Percentiles rank a stretch among this genome's conserved stretches.
Evolutionary conservation across 192 early-diverging fungal genomes (phyloP).

Genomic region (Gryganskiella cystojenkinii): DNA sequence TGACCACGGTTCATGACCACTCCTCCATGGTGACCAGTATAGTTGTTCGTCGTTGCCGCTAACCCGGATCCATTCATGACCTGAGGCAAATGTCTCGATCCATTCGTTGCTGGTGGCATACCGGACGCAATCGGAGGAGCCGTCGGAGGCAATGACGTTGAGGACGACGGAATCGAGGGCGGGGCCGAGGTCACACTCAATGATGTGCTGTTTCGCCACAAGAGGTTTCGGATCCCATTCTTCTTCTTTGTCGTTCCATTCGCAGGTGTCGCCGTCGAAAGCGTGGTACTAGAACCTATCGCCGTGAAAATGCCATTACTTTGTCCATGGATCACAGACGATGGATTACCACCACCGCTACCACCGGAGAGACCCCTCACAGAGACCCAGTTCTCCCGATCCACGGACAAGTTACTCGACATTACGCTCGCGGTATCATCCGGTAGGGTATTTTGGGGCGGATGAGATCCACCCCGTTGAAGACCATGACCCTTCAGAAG

Average conservation of each 20-base stretch:
- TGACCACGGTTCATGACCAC: no score
- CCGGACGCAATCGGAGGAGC: background rate
- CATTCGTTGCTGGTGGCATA: background rate
- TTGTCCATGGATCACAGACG: no score
- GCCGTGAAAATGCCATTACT: no score
- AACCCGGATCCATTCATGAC: conserved; percentile 23
- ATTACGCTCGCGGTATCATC: conserved; percentile 46
- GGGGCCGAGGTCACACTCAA: conserved; percentile 29
- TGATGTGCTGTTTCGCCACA: conserved; percentile 45
- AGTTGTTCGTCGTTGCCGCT: no score
- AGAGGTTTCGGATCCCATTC: conserved; percentile 24
- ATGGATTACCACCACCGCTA: background rate
- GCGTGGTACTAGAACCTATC: conserved; percentile 7
- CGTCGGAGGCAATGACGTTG: background rate
- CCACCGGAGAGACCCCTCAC: conserved; percentile 12
- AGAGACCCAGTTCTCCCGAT: conserved; percentile 45
- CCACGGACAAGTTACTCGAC: conserved; percentile 47
- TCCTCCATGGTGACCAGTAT: no score
- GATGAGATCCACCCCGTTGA: background rate
- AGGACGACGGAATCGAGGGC: background rate
- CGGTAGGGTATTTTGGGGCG: background rate
- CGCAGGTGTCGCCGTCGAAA: background rate
- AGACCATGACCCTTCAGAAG: conserved; percentile 22
- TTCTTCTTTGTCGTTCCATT: conserved; percentile 26
- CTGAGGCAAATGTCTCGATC: conserved; percentile 28